Evolutionary conservation across 139 green algal species (phyloP), one percentile per base, ranked within the genome.

Genomic region (Deuterostichococcus epilithicus): DNA sequence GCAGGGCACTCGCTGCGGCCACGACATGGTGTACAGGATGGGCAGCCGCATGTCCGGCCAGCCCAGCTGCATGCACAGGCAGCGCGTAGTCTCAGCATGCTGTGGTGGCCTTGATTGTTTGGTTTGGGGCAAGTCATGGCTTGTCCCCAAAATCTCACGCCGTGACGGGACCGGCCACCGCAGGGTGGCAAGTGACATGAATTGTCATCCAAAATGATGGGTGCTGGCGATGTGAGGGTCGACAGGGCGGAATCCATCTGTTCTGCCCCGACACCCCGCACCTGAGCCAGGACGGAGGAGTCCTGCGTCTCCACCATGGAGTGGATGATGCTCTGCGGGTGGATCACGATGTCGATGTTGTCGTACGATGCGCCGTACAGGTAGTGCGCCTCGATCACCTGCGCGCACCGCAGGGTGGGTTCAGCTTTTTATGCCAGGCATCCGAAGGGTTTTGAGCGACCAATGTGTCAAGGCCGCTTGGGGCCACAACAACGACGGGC

Each of bases 341-440:
- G 96, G 78, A 99, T 97, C n/a, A 99, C 94, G 60, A 99, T 93
- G 22, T 99, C 96, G 81, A 99, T 99, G 91, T 98, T 86, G 88
- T 99, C 94, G 77, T 99, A 99, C 76, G 87, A 80, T 1, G 92
- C 90, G 32, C 96, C 96, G 82, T 95, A 99, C 71, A 99, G 86
- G 89, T 99, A 99, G 90, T 99, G 96, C 67, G 96, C 96, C 88
- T 99, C 95, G 68, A 99, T 98, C 36, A 99, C 95, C 89, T 98
- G 92, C 73, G 93, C 76, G 44, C 89, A 86, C 83, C 92, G 91
- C 80, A 88, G 85, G 0, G 32, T 8, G 10, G 15, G 65, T 6
- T 63, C 1, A 60, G 60, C 35, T 30, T 63, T 10, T n/a, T 58
- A 1, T 52, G 59, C 25, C n/a, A n/a, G n/a, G n/a, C n/a, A n/a